A percentile compares a stretch with the other conserved stretches of the same genome.
These are phyloP conservation scores for Hsuehochloa calcarea DNA, from an alignment of 176 grass and related monocot genomes.

Conservation along the genomic window DNA sequence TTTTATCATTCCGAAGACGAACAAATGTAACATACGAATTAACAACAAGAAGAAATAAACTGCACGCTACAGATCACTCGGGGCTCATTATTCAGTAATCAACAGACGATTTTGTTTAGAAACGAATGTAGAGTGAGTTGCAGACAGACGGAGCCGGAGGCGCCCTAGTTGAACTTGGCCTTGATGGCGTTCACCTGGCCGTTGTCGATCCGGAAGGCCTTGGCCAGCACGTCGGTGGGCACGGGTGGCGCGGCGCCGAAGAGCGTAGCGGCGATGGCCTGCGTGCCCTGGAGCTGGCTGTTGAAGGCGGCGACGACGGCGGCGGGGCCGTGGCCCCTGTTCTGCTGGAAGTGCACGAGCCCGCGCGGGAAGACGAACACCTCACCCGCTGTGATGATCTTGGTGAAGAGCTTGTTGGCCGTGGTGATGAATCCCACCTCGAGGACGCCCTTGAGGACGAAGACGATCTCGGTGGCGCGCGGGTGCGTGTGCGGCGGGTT, in stretches of 20 bases:
- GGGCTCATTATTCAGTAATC: not conserved
- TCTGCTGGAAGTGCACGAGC: slow-evolving; percentile 86
- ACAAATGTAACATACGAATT: not conserved
- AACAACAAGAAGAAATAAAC: not conserved
- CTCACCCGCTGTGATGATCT: slow-evolving; percentile 49
- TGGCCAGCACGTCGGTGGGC: slow-evolving; percentile 55
- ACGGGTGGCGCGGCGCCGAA: slow-evolving; percentile 49
- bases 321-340: slow-evolving; percentile 32
- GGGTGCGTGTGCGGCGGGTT: slow-evolving; percentile 88
- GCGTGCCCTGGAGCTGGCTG: slow-evolving; percentile 78
- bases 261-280: slow-evolving; percentile 57
- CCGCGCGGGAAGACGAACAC: slow-evolving; percentile 72
- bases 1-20: not conserved
- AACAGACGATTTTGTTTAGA: not conserved
- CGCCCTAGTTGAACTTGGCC: slow-evolving; percentile 40
- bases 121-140: not conserved
- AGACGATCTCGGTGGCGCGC: slow-evolving; percentile 74
- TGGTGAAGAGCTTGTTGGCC: slow-evolving; percentile 53
- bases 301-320: slow-evolving; percentile 68
- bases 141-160: not conserved
- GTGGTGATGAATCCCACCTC: slow-evolving; percentile 89
- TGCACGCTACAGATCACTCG: not conserved
- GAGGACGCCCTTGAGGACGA: slow-evolving; percentile 60
- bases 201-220: slow-evolving; percentile 53
- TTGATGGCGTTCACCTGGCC: slow-evolving; percentile 47